phyloP scores from a whole-genome alignment of 163 green algal species.

The Scenedesmus sp. region DNA sequence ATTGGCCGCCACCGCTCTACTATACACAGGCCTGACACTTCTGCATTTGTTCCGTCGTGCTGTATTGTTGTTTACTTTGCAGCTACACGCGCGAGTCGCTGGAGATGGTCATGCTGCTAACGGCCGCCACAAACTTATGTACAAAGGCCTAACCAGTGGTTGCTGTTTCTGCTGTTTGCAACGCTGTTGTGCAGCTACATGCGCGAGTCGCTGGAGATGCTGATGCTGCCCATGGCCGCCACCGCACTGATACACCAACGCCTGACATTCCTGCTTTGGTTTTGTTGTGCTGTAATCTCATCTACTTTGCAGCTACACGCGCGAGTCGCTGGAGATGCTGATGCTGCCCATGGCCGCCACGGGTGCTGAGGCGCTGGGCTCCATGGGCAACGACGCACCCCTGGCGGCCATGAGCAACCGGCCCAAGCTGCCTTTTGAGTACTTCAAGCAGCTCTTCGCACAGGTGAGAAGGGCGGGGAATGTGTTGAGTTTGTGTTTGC shows the following conservation, averaged over 20 bases:
- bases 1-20: constrained; percentile 77
- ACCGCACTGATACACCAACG: background rate
- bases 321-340: constrained; percentile 93
- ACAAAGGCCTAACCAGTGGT: no score
- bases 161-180: no score
- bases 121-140: no score
- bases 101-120: no score
- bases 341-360: constrained; percentile 91
- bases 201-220: constrained; percentile 89
- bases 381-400: constrained; percentile 97
- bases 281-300: background rate
- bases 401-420: constrained; percentile 87
- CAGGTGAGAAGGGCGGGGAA: constrained; percentile 70
- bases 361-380: constrained; percentile 90
- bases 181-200: constrained; percentile 79
- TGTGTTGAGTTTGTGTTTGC: no score
- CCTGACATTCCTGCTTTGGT: no score
- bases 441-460: constrained; percentile 99
- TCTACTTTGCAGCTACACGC: constrained; percentile 81
- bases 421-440: constrained; percentile 92
- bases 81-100: no score
- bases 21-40: no score
- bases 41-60: no score
- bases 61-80: no score
- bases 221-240: constrained; percentile 92